These are phyloP conservation scores for Geum urbanum DNA, from an alignment of 306 rosid species.

Conservation along the genomic window DNA sequence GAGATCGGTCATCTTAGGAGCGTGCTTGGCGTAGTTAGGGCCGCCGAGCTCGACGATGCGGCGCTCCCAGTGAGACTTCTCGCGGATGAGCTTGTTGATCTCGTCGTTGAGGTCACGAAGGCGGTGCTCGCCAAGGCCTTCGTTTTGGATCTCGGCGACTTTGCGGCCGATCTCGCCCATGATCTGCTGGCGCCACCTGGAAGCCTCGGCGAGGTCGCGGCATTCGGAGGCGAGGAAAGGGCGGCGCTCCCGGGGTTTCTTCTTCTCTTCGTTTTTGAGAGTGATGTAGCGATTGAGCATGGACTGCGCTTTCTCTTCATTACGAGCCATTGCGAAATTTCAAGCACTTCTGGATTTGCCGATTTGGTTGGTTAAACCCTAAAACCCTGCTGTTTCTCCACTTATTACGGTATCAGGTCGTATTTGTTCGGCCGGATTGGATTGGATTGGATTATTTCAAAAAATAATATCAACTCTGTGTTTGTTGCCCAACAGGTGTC, in stretches of 20 bases:
- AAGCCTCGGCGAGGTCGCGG: constrained; percentile 90
- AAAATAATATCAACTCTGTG: too few relatives aligned
- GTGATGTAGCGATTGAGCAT: constrained; percentile 83
- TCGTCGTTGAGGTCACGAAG: constrained; percentile 94
- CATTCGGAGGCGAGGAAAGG: constrained; percentile 85
- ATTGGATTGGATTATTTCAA: too few relatives aligned
- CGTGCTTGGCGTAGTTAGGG: constrained; percentile 52
- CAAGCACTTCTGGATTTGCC: background rate
- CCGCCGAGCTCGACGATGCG: constrained; percentile 90
- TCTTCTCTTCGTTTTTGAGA: constrained; percentile 84
- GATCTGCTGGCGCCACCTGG: constrained; percentile 88
- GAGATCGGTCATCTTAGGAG: constrained; percentile 88
- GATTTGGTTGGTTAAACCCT: constrained; percentile 11
- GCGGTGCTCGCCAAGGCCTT: constrained; percentile 96
- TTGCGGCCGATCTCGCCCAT: constrained; percentile 95
- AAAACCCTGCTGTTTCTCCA: too few relatives aligned
- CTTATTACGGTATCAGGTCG: too few relatives aligned
- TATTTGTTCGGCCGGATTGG: too few relatives aligned
- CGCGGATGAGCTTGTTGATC: constrained; percentile 80
- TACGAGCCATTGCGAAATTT: constrained; percentile 56
- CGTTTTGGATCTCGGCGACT: constrained; percentile 96
- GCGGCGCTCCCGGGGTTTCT: constrained; percentile 82
- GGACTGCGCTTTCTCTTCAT: constrained; percentile 66
- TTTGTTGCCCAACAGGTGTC: too few relatives aligned
- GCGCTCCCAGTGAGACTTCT: constrained; percentile 81